phyloP scores from a whole-genome alignment of 2,329 filamentous ascomycete genomes.

The Calycina herbarum region DNA sequence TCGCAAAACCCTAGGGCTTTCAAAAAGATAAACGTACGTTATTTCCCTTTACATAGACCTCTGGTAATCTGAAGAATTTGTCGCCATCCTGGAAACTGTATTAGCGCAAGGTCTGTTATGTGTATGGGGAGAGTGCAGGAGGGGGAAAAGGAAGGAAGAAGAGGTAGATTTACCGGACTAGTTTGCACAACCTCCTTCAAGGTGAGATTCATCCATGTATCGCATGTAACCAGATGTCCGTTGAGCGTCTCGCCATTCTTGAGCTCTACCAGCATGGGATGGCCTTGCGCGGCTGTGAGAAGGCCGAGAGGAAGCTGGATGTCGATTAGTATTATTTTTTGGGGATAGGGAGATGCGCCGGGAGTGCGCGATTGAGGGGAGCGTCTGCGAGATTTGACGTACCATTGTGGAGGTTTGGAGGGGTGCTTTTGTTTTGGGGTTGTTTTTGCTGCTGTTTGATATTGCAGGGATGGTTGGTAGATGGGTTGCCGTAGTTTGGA shows the following conservation, averaged over 20 bases:
- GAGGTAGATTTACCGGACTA: constrained; percentile 60
- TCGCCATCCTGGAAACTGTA: constrained; percentile 71
- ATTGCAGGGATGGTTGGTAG: not conserved
- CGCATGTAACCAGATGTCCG: constrained; percentile 92
- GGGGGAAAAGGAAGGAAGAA: not conserved
- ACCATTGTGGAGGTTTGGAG: constrained; percentile 21
- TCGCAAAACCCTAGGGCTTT: not conserved
- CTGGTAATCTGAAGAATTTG: constrained; percentile 86
- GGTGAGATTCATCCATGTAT: constrained; percentile 99
- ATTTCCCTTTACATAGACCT: constrained; percentile 96
- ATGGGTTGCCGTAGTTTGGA: not conserved
- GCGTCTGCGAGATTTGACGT: constrained; percentile 7
- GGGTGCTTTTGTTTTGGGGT: constrained; percentile 3
- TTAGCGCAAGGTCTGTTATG: not conserved
- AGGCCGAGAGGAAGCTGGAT: constrained; percentile 71
- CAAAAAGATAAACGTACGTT: constrained; percentile 60
- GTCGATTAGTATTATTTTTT: constrained; percentile 28
- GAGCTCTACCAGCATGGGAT: constrained; percentile 96
- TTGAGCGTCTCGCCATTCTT: constrained; percentile 98
- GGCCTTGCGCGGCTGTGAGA: constrained; percentile 92
- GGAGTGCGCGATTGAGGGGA: not conserved
- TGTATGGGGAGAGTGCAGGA: not conserved
- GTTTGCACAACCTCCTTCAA: constrained; percentile 97
- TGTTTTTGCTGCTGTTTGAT: not conserved
- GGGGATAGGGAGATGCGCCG: not conserved